Evolutionary conservation across 345 rosid species (phyloP), one percentile per base, ranked within the genome.

Genomic region (Cardamine chenopodiifolia): DNA sequence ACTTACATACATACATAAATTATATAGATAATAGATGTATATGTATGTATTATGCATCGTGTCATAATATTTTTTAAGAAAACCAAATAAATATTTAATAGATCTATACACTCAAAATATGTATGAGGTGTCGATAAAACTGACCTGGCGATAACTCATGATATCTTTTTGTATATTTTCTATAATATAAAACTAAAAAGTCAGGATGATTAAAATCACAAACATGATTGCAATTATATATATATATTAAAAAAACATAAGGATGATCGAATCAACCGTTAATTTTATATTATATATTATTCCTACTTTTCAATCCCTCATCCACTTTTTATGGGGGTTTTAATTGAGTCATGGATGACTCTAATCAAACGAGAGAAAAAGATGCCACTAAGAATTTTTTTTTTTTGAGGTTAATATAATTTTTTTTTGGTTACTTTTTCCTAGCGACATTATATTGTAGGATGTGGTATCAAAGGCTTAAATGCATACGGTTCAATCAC

Each of bases 261-360:
- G 55, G 76, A 57, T 77, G 80, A 77, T 71, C 72, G 67, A 70
- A 77, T 64, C 72, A 70, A 77, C 76, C 76, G 76, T 70, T 63
- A 71, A 14, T 58, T 60, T 55, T 39, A 76, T 54, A 61, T 31
- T 32, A 31, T 42, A 69, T 69, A 29, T 44, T 61, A 2, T 47
- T 53, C 45, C 11, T 45, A 26, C 19, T 64, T 45, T 56, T 2
- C 4, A 47, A 19, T 22, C 12, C 7, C 6, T 11, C 32, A 15
- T 45, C 76, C 67, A 63, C 67, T 63, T 76, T 70, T 63, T 57
- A n/a, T 56, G 28, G 65, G 52, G 45, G 71, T 26, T 65, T 64
- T 77, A 15, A 39, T 65, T 49, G 68, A 34, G 76, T 77, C 80
- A 77, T 71, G 32, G 62, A 71, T 77, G 77, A 77, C 80, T 71